phyloP scores from a whole-genome alignment of 129 eudicot species.

The Tanacetum coccineum region DNA sequence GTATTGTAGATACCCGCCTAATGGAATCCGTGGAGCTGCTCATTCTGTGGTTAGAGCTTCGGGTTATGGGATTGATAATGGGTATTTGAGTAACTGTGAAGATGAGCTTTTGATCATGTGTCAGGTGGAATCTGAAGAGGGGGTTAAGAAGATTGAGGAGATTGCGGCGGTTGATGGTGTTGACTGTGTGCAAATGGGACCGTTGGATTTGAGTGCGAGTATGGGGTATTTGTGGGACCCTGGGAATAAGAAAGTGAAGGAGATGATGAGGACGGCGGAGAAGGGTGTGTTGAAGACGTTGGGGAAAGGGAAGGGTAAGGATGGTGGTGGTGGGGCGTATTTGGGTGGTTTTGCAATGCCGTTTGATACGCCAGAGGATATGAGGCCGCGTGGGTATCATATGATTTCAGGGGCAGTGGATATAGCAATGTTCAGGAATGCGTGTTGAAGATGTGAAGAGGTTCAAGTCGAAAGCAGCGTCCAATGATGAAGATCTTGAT shows the following conservation, averaged over 20 bases:
- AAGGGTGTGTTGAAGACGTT: slow-evolving; percentile 50
- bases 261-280: slow-evolving; percentile 59
- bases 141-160: slow-evolving; percentile 64
- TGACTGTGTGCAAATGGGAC: slow-evolving; percentile 96
- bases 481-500: slow-evolving; percentile 25
- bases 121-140: slow-evolving; percentile 83
- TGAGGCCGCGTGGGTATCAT: slow-evolving; percentile 75
- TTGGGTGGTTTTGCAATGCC: slow-evolving; percentile 82
- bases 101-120: slow-evolving; percentile 90
- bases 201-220: slow-evolving; percentile 89
- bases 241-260: slow-evolving; percentile 85
- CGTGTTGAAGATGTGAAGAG: slow-evolving; percentile 77
- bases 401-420: slow-evolving; percentile 85
- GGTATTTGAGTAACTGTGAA: slow-evolving; percentile 59
- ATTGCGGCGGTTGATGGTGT: slow-evolving; percentile 82
- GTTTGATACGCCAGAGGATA: slow-evolving; percentile 48
- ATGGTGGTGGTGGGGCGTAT: slow-evolving; percentile 39
- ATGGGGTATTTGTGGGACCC: slow-evolving; percentile 98
- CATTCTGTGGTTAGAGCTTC: slow-evolving; percentile 77
- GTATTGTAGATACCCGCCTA: slow-evolving; percentile 81
- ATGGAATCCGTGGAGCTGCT: slow-evolving; percentile 85
- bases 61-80: slow-evolving; percentile 63
- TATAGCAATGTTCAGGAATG: slow-evolving; percentile 64
- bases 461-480: slow-evolving; percentile 42
- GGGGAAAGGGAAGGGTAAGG: slow-evolving; percentile 11